Percentiles rank a stretch among this genome's conserved stretches.
Conservation (phyloP, 768 basidiomycete genomes). For the Leccinum disarticulatum region DNA sequence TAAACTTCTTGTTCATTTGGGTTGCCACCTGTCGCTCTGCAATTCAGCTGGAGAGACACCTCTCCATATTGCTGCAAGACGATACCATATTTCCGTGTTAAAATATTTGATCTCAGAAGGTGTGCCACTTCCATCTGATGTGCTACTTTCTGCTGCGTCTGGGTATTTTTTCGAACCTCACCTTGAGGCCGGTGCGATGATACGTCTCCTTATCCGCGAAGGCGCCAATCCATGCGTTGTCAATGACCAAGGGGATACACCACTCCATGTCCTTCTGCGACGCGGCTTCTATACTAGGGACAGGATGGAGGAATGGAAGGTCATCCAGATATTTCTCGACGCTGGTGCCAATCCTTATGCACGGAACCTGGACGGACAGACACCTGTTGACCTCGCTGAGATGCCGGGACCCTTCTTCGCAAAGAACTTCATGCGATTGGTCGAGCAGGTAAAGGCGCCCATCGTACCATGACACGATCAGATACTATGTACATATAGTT, state of each 20-base stretch:
- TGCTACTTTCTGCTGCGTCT: background rate
- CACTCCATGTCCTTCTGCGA: too few relatives aligned
- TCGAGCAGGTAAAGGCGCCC: background rate
- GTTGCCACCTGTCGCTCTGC: background rate
- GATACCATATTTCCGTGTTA: background rate
- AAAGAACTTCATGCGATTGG: background rate
- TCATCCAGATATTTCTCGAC: background rate
- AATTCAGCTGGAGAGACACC: background rate
- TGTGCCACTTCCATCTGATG: background rate
- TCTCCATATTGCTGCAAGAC: background rate
- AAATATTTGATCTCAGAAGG: background rate
- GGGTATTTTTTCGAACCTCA: rapidly evolving
- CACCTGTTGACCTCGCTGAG: background rate
- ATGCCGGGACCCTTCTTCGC: background rate
- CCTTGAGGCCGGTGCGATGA: background rate
- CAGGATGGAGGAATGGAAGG: background rate
- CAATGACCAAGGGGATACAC: too few relatives aligned
- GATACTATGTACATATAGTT: background rate
- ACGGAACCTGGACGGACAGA: background rate
- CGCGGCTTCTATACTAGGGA: too few relatives aligned
- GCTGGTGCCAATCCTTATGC: too few relatives aligned
- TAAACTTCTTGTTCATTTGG: background rate
- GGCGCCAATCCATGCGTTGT: too few relatives aligned
- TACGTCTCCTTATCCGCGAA: background rate
- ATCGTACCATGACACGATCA: background rate